phyloP scores from a whole-genome alignment of 768 basidiomycete genomes.

The Pisolithus albus region DNA sequence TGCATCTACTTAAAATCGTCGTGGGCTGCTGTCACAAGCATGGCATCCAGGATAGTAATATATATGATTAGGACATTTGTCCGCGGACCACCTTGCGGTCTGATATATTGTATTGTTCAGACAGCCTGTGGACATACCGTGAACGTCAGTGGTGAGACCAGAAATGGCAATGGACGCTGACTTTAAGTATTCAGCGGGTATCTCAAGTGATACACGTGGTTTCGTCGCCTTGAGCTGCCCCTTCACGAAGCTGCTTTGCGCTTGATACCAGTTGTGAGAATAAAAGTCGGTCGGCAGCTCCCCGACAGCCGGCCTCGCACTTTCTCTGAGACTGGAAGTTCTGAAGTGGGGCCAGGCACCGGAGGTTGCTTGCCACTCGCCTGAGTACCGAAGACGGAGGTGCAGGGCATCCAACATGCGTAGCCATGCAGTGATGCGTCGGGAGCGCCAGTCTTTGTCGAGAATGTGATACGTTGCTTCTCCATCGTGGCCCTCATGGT shows the following conservation, averaged over 20 bases:
- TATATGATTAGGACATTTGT: background rate
- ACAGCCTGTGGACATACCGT: background rate
- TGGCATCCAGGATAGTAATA: too few species aligned
- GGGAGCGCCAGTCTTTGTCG: too few species aligned
- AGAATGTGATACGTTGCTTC: background rate
- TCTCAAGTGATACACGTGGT: background rate
- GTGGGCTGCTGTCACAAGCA: too few species aligned
- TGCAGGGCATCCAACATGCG: too few species aligned
- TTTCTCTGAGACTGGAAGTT: background rate
- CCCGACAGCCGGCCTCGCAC: background rate
- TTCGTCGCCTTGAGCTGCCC: background rate
- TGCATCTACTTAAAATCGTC: too few species aligned
- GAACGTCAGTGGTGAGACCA: background rate
- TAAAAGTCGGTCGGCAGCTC: background rate
- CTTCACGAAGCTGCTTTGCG: background rate
- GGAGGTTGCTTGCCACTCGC: too few species aligned
- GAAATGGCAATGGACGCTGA: background rate
- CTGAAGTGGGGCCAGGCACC: background rate
- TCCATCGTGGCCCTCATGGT: background rate
- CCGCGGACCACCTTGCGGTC: background rate
- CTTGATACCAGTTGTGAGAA: background rate
- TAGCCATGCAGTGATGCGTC: too few species aligned
- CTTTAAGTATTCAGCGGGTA: background rate
- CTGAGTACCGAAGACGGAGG: too few species aligned
- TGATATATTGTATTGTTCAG: background rate